Base-by-base conservation (phyloP, 2,329 filamentous ascomycete genomes). In the Akanthomyces muscarius region DNA sequence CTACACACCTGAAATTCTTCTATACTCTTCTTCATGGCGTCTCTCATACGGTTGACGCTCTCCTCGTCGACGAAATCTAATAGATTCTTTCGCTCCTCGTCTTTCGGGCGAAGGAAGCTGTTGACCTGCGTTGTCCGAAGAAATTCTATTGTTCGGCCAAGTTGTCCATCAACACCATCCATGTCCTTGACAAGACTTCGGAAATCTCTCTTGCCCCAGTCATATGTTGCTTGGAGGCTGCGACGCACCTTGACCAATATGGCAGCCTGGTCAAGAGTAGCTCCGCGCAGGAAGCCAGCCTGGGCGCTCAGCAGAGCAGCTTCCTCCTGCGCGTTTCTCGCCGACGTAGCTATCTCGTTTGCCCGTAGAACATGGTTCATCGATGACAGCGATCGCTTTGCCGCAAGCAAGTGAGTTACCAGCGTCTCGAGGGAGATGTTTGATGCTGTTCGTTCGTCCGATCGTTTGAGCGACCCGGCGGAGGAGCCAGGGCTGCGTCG, bases 331-430 rank as follows among this genome's bases (percentile, higher is more conserved):
- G 91, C 85, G 38, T 83, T 79, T 41, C 92, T 88, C 5, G 92
- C 91, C 16, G 85, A 81, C 23, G 86, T 91, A 51, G 95, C 89
- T 62, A 97, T 87, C 71, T 96, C 90, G 72, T 95, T 93, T 67
- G 92, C 93, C 64, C 91, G 90, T 72, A 91, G 88, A 58, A 97
- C 91, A 65, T 90, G 87, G 48, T 83, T 86, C 73, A 96, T 92
- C 13, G 92, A 92, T 18, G 90, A 90, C 5, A 98, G 83, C 1
- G 93, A 93, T 51, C 91, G 87, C 74, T 97, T 97, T 10, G 94
- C 90, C 36, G 89, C 88, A 47, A 97, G 86, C 42, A 97, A 88
- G 76, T 96, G 88, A 60, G 87, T 85, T 62, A 97, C 90, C 50
- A 98, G 86, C 28, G 86, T 87, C 69, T 96, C 91, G 71, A 96